Evolutionary conservation across 306 rosid species (phyloP).

Genomic region (Sphenostylis stenocarpa): DNA sequence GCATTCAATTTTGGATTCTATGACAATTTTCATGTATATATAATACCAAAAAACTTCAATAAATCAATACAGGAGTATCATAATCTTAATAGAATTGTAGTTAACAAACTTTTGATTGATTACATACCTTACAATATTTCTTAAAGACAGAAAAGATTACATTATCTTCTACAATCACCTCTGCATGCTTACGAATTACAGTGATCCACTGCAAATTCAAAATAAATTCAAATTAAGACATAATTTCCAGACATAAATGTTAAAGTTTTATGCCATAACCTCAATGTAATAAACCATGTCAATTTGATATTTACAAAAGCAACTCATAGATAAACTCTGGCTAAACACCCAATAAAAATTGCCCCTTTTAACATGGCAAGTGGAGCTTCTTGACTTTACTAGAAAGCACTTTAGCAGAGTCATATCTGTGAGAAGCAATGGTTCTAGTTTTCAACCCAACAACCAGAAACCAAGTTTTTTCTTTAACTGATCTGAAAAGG

Average conservation of each 20-base stretch:
- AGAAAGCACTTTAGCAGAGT: not conserved
- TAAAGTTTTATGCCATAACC: not conserved
- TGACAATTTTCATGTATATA: not conserved
- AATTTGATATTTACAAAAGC: not conserved
- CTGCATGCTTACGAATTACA: constrained; percentile 81
- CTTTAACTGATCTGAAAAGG: not conserved
- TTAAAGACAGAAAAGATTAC: constrained; percentile 60
- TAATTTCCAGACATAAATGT: constrained; percentile 16
- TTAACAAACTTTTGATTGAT: not conserved
- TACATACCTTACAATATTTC: constrained; percentile 73
- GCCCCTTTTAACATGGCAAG: not conserved
- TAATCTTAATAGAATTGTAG: not conserved
- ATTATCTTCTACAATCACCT: constrained; percentile 74
- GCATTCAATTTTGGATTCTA: constrained; percentile 20
- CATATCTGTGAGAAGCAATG: not conserved
- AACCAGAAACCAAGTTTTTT: not conserved
- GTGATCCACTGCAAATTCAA: constrained; percentile 83
- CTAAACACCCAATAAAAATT: constrained; percentile 17
- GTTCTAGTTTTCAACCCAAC: not conserved
- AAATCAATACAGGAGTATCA: constrained; percentile 7
- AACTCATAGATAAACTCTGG: not conserved
- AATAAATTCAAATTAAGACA: constrained; percentile 38
- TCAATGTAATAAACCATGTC: not conserved
- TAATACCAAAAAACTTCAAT: constrained; percentile 1
- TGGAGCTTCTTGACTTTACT: not conserved